Conservation (phyloP, 73 alveolate genomes). For the Stentor roeselii region DNA sequence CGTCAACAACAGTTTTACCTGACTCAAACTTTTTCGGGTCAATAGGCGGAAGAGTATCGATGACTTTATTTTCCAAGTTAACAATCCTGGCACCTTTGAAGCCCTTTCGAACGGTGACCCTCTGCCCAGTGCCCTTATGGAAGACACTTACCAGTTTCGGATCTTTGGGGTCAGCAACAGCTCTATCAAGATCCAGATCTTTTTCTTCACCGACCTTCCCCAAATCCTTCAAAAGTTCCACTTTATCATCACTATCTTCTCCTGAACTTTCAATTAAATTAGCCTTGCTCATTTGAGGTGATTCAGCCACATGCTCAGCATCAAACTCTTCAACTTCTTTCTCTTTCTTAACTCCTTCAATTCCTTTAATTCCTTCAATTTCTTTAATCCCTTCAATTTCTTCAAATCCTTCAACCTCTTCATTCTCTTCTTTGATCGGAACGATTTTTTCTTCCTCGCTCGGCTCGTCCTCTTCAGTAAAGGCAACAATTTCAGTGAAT, state of each 20-base stretch:
- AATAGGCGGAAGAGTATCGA: neutral
- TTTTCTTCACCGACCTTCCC: neutral
- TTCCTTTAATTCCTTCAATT: neutral
- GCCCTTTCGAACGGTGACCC: slow-evolving; percentile 8
- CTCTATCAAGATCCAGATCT: slow-evolving; percentile 7
- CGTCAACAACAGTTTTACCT: slow-evolving; percentile 15
- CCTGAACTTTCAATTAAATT: neutral
- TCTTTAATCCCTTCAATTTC: neutral
- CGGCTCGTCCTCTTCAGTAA: neutral
- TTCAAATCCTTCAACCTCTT: neutral
- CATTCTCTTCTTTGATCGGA: neutral
- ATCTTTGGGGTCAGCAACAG: slow-evolving; percentile 22
- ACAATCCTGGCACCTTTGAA: slow-evolving; percentile 28
- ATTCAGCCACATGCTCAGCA: neutral
- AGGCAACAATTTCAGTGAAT: neutral
- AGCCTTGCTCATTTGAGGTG: neutral
- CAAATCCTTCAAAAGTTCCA: neutral
- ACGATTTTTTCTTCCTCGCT: slow-evolving; percentile 9
- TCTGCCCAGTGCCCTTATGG: neutral
- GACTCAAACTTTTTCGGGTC: neutral
- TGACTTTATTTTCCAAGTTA: slow-evolving; percentile 19
- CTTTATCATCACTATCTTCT: neutral
- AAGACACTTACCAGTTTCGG: slow-evolving; percentile 1
- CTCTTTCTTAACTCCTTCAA: neutral
- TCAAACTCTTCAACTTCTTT: neutral